Evolutionary conservation across 1,284 basidiomycete genomes (phyloP).

Genomic region (Tremellales sp.): DNA sequence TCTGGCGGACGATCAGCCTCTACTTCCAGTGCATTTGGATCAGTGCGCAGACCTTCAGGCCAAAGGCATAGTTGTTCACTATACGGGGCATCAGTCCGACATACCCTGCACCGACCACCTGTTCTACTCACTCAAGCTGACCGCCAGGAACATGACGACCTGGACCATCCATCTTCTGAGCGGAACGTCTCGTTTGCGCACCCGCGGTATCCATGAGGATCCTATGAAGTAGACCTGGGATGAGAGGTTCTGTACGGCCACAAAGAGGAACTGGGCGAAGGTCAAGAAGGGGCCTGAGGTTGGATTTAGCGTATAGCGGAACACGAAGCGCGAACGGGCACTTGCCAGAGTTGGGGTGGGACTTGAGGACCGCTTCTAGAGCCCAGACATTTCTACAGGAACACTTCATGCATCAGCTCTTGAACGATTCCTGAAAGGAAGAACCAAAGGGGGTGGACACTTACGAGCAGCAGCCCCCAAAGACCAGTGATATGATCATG

Average conservation of each 20-base stretch:
- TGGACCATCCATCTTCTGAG: slow-evolving; percentile 72
- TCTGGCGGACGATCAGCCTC: slow-evolving; percentile 49
- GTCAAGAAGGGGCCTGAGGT: slow-evolving; percentile 72
- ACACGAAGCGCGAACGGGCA: slow-evolving; percentile 6
- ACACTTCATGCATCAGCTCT: background rate
- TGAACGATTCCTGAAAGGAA: background rate
- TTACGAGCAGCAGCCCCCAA: slow-evolving; percentile 75
- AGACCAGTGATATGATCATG: slow-evolving; percentile 62
- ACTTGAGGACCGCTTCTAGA: slow-evolving; percentile 56
- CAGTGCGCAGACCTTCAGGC: slow-evolving; percentile 50
- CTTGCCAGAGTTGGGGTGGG: slow-evolving; percentile 65
- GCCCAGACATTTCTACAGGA: slow-evolving; percentile 50
- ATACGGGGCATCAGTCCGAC: slow-evolving; percentile 36
- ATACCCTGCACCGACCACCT: background rate
- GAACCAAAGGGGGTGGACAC: slow-evolving; percentile 45
- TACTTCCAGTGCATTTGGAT: background rate
- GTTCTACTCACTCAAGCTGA: slow-evolving; percentile 55
- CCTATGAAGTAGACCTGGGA: slow-evolving; percentile 30
- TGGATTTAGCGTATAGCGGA: slow-evolving; percentile 7
- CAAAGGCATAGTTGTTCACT: slow-evolving; percentile 88
- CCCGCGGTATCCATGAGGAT: slow-evolving; percentile 10
- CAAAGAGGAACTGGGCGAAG: slow-evolving; percentile 73
- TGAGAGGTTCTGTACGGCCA: slow-evolving; percentile 56
- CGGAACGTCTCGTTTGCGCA: slow-evolving; percentile 61
- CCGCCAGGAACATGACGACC: slow-evolving; percentile 73